Base-by-base conservation (phyloP, 495 filamentous ascomycete genomes). In the Evernia prunastri region DNA sequence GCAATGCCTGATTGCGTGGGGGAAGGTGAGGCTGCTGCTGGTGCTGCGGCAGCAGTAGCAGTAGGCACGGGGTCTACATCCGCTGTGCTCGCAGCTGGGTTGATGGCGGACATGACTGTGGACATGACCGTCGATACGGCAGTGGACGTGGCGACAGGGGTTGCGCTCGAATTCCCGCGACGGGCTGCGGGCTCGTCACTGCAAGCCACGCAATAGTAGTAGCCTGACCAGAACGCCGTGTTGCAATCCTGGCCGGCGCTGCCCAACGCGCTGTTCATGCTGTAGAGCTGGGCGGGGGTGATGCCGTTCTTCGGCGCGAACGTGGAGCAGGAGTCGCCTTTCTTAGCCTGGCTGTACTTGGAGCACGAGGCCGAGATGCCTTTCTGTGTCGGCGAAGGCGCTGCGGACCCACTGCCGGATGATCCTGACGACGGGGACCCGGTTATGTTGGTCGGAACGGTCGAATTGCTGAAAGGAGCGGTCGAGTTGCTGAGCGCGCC, bases 291-390 rank as follows among this genome's bases (percentile, higher is more conserved):
- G n/a, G 31, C 40, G 0, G 40, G n/a, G 1, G 64, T 67, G 47
- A 68, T 68, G 49, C 45, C 45, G 37, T 59, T 63, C 15, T 9
- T 29, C 33, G 59, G 59, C 1, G 67, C 64, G n/a, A 68, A 67
- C 3, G 31, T 54, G 9, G 7, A n/a, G 58, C 73, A 75, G 9
- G 15, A 63, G 33, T 73, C 66, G 0, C 49, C 45, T 2, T 36
- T 33, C 5, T 45, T 29, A 9, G 63, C 37, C 35, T 63, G 57
- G 39, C 58, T 65, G 62, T 69, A 75, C 20, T 49, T 56, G 35
- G 56, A 67, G 66, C 73, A 75, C 29, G 64, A 60, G 11, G 45
- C 37, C 9, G 60, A 58, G 2, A 66, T 71, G 43, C 59, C 67
- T 18, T 56, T 20, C 20, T 67, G 66, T 4, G 66, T 68, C 7